A percentile compares a stretch with the other conserved stretches of the same genome.
phyloP scores from a whole-genome alignment of 371 early-diverging fungal species.

The Mortierella sp. region DNA sequence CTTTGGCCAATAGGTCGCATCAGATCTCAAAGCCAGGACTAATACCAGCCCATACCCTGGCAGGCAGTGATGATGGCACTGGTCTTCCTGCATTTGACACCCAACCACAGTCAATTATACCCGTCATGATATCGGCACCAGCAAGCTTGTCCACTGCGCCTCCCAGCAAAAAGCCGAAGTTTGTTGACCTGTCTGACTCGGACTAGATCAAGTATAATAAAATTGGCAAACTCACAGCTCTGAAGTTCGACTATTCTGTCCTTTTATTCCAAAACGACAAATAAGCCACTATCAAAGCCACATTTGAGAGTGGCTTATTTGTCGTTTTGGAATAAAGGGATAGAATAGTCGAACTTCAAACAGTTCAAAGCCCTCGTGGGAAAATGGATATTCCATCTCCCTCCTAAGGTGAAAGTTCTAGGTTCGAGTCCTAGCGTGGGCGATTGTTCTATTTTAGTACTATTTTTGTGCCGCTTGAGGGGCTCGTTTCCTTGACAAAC shows the following conservation, averaged over 20 bases:
- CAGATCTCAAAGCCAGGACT: not conserved
- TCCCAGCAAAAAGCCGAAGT: conserved; percentile 16
- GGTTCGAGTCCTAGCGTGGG: conserved; percentile 69
- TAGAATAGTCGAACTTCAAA: not conserved
- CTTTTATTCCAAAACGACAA: not conserved
- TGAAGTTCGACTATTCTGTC: not conserved
- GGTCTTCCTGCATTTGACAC: not conserved
- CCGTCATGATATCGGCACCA: not conserved
- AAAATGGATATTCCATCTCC: conserved; percentile 69
- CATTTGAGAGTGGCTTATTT: too few species aligned
- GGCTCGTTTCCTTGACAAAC: too few species aligned
- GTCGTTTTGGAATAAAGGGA: not conserved
- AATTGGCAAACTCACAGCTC: too few species aligned
- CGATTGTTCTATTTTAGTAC: conserved; percentile 18
- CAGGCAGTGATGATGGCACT: not conserved
- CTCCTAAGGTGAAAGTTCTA: conserved; percentile 70
- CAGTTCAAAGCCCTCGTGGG: conserved; percentile 57
- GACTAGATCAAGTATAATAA: too few species aligned
- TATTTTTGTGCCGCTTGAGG: not conserved
- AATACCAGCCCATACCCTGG: not conserved
- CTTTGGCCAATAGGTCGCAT: not conserved
- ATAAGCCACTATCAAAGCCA: too few species aligned
- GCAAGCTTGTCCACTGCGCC: not conserved
- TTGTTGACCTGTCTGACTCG: conserved; percentile 26
- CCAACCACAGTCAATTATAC: not conserved